A percentile compares a stretch with the other conserved stretches of the same genome.
Conservation (phyloP, 495 filamentous ascomycete genomes). For the Hyaloscypha finlandica region DNA sequence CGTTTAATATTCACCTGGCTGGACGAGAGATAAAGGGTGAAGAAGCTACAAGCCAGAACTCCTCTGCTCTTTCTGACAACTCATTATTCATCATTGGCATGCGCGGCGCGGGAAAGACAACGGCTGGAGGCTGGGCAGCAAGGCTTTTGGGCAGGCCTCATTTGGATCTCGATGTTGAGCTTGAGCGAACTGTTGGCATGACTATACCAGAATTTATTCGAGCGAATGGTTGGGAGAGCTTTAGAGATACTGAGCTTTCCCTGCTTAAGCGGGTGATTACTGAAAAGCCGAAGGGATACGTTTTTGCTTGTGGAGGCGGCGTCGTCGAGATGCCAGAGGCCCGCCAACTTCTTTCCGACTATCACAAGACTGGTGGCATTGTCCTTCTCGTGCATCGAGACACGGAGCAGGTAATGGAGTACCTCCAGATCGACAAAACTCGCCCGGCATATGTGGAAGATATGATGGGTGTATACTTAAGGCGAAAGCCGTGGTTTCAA, state of each 20-base stretch:
- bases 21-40: constrained; percentile 64
- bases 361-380: constrained; percentile 79
- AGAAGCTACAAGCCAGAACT: constrained; percentile 23
- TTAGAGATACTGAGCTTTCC: constrained; percentile 77
- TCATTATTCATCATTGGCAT: constrained; percentile 96
- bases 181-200: constrained; percentile 70
- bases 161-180: constrained; percentile 82
- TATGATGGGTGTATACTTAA: constrained; percentile 88
- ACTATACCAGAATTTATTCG: constrained; percentile 84
- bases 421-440: constrained; percentile 85
- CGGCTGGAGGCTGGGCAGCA: constrained; percentile 81
- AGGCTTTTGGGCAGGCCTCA: constrained; percentile 73
- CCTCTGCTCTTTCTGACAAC: constrained; percentile 37
- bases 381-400: constrained; percentile 88
- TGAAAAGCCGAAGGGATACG: constrained; percentile 71
- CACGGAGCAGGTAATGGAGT: constrained; percentile 85
- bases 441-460: constrained; percentile 93
- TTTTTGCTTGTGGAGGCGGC: constrained; percentile 94
- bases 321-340: constrained; percentile 87
- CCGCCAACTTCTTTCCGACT: constrained; percentile 70
- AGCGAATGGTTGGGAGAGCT: constrained; percentile 81
- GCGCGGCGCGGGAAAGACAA: constrained; percentile 97
- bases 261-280: constrained; percentile 71
- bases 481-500: constrained; percentile 87
- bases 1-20: constrained; percentile 71